Evolutionary conservation across 169 alveolate genomes (phyloP), one percentile per base, ranked within the genome.

Genomic region (Cryptosporidium ryanae): DNA sequence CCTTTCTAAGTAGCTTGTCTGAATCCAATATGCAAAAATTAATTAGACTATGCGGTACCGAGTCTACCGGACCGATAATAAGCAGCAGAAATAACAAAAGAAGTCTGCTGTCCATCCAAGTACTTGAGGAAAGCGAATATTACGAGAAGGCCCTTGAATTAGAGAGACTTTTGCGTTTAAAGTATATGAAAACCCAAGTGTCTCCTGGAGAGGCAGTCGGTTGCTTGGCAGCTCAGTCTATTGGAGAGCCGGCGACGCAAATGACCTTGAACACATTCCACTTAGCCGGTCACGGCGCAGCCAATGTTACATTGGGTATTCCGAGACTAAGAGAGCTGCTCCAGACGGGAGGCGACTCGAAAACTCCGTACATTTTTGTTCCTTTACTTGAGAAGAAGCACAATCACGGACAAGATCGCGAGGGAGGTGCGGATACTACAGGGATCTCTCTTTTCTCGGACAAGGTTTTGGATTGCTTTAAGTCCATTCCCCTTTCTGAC

Each of bases 181-280:
- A 94, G 68, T 95, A 94, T 84, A 83, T 94, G 90, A 92, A 92
- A 32, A 92, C 96, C 18, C 90, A 94, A 48, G 92, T 94, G 52
- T 94, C 95, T 46, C 98, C 99, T 4, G 99, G 99, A 6, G 99
- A 98, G 90, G 98, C 99, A 44, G 99, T 98, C 10, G 99, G 99
- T 1, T 96, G 97, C 59, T 70, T 98, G 29, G 99, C 99, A 1
- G 99, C 99, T 2, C 98, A 98, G 82, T 94, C 98, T 34, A 96
- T 98, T 48, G 99, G 99, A 31, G 99, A 98, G 82, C 99, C 99
- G 0, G 98, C 99, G 32, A 98, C 99, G 25, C 99, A 98, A 92
- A 98, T 98, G 99, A 98, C 99, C 8, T 92, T 98, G 65, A 98
- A 98, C 92, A 98, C 99, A 27, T 98, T 98, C 96, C 99, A 98